Conservation (phyloP, 805 yeast genomes). For the Wickerhamomyces mucosus region DNA sequence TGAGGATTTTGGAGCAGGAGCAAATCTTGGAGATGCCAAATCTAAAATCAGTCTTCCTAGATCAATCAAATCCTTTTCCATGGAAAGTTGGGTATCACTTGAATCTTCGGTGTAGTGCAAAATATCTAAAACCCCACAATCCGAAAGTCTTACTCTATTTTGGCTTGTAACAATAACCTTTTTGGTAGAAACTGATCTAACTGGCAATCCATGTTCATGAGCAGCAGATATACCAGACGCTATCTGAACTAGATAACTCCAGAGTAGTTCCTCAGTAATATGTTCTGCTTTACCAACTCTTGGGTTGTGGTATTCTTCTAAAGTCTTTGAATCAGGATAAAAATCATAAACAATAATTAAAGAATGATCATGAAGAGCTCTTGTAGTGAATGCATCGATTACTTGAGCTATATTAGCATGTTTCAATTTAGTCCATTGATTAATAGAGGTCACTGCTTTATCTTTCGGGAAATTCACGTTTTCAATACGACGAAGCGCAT, state of each 20-base stretch:
- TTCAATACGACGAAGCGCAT: constrained; percentile 69
- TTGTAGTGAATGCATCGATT: constrained; percentile 77
- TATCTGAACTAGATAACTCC: constrained; percentile 73
- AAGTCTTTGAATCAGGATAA: constrained; percentile 66
- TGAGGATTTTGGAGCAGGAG: constrained; percentile 14
- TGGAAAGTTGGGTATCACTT: constrained; percentile 6
- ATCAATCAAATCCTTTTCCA: constrained; percentile 38
- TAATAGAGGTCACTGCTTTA: constrained; percentile 47
- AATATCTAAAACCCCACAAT: constrained; percentile 66
- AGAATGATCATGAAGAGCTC: constrained; percentile 75
- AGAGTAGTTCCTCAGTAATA: constrained; percentile 55
- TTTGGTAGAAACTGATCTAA: constrained; percentile 51
- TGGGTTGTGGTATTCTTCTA: constrained; percentile 56
- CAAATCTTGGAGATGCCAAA: constrained; percentile 32
- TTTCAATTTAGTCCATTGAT: constrained; percentile 53
- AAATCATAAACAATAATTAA: constrained; percentile 77
- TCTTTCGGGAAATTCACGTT: constrained; percentile 46
- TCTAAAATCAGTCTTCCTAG: constrained; percentile 55
- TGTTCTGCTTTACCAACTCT: constrained; percentile 30
- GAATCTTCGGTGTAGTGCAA: constrained; percentile 30
- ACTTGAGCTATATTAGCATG: constrained; percentile 55
- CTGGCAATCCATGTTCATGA: constrained; percentile 57
- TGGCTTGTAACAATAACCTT: constrained; percentile 68
- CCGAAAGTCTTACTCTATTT: constrained; percentile 61
- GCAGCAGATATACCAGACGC: constrained; percentile 56